Conservation (phyloP, 305 asterid genomes). For the Solanum aculeatissimum region DNA sequence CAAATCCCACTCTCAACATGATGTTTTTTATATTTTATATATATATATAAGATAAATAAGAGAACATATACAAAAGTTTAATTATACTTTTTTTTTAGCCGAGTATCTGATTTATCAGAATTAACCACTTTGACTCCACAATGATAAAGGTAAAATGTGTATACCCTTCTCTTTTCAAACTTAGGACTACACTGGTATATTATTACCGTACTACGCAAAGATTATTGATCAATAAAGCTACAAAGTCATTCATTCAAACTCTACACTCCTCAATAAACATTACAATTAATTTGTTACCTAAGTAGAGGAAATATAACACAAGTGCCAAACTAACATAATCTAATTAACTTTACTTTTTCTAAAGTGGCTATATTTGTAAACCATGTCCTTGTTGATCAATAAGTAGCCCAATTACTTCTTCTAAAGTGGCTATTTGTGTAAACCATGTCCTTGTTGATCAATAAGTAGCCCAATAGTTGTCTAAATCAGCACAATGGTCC, state of each 20-base stretch:
- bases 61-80: too few relatives aligned
- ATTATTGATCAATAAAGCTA: background rate
- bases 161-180: too few relatives aligned
- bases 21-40: too few relatives aligned
- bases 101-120: background rate
- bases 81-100: background rate
- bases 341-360: background rate
- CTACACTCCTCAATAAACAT: background rate
- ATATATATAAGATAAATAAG: too few relatives aligned
- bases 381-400: slow-evolving; percentile 9
- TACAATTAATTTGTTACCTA: background rate
- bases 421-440: background rate
- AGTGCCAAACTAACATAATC: background rate
- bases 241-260: background rate
- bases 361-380: background rate
- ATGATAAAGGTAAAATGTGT: too few relatives aligned
- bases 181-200: background rate
- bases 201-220: background rate
- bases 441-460: slow-evolving; percentile 2
- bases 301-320: background rate
- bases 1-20: background rate
- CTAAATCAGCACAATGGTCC: slow-evolving; percentile 69
- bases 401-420: slow-evolving; percentile 35
- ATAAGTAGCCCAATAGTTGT: slow-evolving; percentile 62
- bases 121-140: background rate